Percentiles rank a stretch among this genome's conserved stretches.
Evolutionary conservation across 2,329 filamentous ascomycete genomes (phyloP).

Genomic region (Xylariaceae sp.): DNA sequence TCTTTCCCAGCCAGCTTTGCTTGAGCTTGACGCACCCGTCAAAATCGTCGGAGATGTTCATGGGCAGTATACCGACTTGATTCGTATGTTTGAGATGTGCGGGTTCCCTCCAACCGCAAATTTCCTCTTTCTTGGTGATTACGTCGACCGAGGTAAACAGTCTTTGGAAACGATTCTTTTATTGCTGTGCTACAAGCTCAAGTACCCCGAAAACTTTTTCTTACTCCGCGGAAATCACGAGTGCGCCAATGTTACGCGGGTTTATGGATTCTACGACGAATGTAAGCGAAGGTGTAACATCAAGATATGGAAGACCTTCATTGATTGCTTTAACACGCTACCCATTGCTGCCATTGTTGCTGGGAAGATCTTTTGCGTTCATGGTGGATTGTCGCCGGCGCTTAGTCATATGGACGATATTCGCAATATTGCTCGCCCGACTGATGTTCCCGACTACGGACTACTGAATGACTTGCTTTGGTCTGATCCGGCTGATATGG

Average conservation of each 20-base stretch:
- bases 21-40: slow-evolving; percentile 92
- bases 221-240: slow-evolving; percentile 98
- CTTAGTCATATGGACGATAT: slow-evolving; percentile 98
- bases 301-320: slow-evolving; percentile 99
- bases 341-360: slow-evolving; percentile 98
- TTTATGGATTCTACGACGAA: slow-evolving; percentile 99
- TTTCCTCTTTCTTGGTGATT: slow-evolving; percentile 96
- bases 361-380: slow-evolving; percentile 98
- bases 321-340: slow-evolving; percentile 98
- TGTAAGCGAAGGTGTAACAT: slow-evolving; percentile 99
- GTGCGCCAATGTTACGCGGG: slow-evolving; percentile 97
- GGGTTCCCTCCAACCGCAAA: slow-evolving; percentile 92
- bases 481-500: slow-evolving; percentile 98
- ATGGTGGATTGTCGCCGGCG: slow-evolving; percentile 90
- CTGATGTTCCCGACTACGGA: slow-evolving; percentile 96
- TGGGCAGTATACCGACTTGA: slow-evolving; percentile 94
- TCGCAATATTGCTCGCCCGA: slow-evolving; percentile 90
- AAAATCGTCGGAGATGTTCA: slow-evolving; percentile 98
- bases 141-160: slow-evolving; percentile 98
- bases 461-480: slow-evolving; percentile 93
- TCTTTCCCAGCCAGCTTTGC: slow-evolving; percentile 85
- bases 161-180: slow-evolving; percentile 98
- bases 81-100: slow-evolving; percentile 98
- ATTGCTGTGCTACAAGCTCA: slow-evolving; percentile 98
- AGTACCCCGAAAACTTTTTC: slow-evolving; percentile 99